Base-by-base conservation (phyloP, 2,329 filamentous ascomycete species). In the Calonectria hawksworthii region DNA sequence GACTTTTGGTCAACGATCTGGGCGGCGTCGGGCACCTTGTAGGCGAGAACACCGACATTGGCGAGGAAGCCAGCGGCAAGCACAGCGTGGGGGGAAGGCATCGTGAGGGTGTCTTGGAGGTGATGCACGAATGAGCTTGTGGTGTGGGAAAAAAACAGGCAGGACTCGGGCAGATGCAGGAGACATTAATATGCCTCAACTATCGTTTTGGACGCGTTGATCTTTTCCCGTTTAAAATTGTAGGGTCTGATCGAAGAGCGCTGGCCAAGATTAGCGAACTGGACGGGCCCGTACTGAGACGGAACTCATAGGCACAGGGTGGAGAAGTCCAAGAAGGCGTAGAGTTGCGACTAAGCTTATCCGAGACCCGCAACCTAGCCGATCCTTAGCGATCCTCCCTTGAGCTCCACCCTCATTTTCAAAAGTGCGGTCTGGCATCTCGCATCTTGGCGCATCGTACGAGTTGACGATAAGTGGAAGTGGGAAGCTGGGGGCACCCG, bases 21-120 rank as follows among this genome's bases (percentile, higher is more conserved):
- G 8, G 78, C 79, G 0, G 70, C 68, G 1, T 59, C 65, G 32
- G 79, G 79, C 11, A 80, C 26, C 76, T 79, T 73, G 16, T 65
- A 92, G 93, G 74, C 93, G 93, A 72, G 34, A 2, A 52, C 76
- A 26, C 76, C 76, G n/a, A 74, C 67, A 26, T 76, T 70, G 36
- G 71, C 66, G 21, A 79, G 70, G 51, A 73, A 32, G 54, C 77
- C 78, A 28, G 74, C 77, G 70, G 70, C 71, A 64, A 80, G 52
- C 21, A 78, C 68, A 72, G 77, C 54, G 44, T 79, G 50, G 38
- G 64, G 10, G 36, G 78, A 75, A 71, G 78, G 74, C 78, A 80
- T 80, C 26, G 28, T 77, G 74, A 69, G 56, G 14, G 26, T 26
- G 56, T 44, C 47, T 14, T 14, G 34, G 61, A 21, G 18, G 47